Evolutionary conservation across 2,329 filamentous ascomycete species (phyloP).

Genomic region (Chaetothyriales sp.): DNA sequence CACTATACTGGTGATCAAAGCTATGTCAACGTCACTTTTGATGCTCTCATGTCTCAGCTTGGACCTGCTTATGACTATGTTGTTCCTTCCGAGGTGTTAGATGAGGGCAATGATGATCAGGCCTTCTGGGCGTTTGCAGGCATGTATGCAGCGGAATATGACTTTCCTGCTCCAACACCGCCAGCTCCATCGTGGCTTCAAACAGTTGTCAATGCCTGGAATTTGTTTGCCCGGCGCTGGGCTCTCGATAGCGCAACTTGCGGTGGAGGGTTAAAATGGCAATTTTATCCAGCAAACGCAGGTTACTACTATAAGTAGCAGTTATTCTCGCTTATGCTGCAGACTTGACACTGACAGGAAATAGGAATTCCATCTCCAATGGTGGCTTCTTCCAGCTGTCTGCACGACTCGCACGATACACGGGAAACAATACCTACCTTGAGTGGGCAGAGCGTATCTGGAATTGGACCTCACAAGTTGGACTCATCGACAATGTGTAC

Average conservation of each 20-base stretch:
- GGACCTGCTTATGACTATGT: conserved; percentile 49
- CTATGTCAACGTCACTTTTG: conserved; percentile 47
- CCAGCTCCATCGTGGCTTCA: conserved; percentile 26
- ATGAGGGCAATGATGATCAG: conserved; percentile 52
- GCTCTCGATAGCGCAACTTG: conserved; percentile 43
- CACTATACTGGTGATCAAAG: conserved; percentile 48
- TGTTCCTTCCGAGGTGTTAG: conserved; percentile 29
- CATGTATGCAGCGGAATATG: conserved; percentile 52
- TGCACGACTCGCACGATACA: conserved; percentile 56
- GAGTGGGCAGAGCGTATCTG: conserved; percentile 49
- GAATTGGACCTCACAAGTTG: conserved; percentile 44
- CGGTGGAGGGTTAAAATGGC: conserved; percentile 63
- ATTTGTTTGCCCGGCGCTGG: conserved; percentile 58
- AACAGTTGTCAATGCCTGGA: conserved; percentile 58
- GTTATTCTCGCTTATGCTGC: not conserved
- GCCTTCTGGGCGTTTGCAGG: conserved; percentile 57
- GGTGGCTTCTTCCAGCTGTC: conserved; percentile 73
- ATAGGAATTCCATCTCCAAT: conserved; percentile 57
- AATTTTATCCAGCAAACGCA: conserved; percentile 64
- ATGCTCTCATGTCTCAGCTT: conserved; percentile 48
- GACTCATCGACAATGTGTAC: conserved; percentile 49
- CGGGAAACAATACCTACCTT: conserved; percentile 50
- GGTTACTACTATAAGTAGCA: conserved; percentile 61
- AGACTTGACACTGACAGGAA: not conserved
- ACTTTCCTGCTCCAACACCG: conserved; percentile 45